Evolutionary conservation across 78 protist species (phyloP).

Genomic region (Chrysochromulina tobinii): DNA sequence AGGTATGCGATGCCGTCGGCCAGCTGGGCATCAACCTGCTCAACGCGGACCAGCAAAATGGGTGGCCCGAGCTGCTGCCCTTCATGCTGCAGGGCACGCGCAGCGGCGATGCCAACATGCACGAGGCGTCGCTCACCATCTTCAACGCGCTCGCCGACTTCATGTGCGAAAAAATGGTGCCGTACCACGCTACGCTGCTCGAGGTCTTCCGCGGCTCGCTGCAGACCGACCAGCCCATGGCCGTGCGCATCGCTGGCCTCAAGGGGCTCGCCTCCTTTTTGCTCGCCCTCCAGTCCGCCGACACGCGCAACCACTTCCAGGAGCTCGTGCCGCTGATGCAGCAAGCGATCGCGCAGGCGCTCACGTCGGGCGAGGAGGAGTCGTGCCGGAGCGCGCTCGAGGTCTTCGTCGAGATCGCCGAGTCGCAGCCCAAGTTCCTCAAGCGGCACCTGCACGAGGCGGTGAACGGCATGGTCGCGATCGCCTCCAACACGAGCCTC

Average conservation of each 20-base stretch:
- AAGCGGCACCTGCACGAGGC: background rate
- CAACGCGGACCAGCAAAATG: background rate
- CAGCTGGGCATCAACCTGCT: background rate
- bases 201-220: background rate
- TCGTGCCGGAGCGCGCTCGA: constrained; percentile 28
- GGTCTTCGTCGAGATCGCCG: constrained; percentile 28
- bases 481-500: background rate
- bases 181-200: background rate
- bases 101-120: background rate
- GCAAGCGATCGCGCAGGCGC: background rate
- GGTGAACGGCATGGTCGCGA: background rate
- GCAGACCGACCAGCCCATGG: background rate
- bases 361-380: constrained; percentile 18
- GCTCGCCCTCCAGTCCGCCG: background rate
- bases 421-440: constrained; percentile 15
- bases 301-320: background rate
- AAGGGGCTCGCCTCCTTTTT: background rate
- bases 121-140: background rate
- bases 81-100: background rate
- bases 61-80: constrained; percentile 17
- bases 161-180: background rate
- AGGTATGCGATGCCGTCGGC: constrained; percentile 2
- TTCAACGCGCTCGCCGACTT: background rate
- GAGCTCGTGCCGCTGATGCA: constrained; percentile 34
- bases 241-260: background rate